Evolutionary conservation across 805 yeast genomes (phyloP).

Genomic region (Cyberlindnera maritima): DNA sequence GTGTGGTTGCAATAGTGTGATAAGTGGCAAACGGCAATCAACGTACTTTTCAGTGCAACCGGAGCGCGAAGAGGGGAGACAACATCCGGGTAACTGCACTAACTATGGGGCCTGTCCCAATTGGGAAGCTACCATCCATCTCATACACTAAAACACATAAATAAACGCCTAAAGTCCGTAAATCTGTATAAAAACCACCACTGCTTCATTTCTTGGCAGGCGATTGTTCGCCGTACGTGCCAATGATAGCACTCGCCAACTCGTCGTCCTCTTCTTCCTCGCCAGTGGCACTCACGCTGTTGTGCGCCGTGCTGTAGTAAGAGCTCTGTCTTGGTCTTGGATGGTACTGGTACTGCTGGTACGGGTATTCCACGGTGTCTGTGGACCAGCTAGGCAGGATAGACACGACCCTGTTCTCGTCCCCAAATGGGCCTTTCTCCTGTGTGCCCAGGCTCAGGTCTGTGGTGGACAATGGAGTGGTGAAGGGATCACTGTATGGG

Average conservation of each 20-base stretch:
- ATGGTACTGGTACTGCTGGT: not conserved
- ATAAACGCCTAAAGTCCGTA: too few relatives aligned
- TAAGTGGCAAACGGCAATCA: not conserved
- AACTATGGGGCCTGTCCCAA: too few relatives aligned
- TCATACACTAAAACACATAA: too few relatives aligned
- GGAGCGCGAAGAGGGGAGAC: too few relatives aligned
- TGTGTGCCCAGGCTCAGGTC: not conserved
- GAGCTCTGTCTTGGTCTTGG: constrained; percentile 2
- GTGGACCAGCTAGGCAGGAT: not conserved
- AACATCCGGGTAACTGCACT: not conserved
- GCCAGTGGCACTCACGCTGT: too few relatives aligned
- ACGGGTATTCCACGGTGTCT: not conserved
- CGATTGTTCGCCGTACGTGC: not conserved
- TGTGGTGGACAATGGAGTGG: constrained; percentile 2
- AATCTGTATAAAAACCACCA: too few relatives aligned
- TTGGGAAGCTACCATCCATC: too few relatives aligned
- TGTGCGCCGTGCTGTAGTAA: not conserved
- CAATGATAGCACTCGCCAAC: not conserved
- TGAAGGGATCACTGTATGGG: constrained; percentile 18
- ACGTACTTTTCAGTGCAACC: too few relatives aligned
- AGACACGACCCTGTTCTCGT: not conserved
- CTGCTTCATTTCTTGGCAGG: not conserved
- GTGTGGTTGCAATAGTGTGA: not conserved
- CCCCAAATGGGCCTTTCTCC: not conserved
- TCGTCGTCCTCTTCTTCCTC: not conserved